phyloP scores from a whole-genome alignment of 805 yeast genomes.

The Saturnispora mendoncae region DNA sequence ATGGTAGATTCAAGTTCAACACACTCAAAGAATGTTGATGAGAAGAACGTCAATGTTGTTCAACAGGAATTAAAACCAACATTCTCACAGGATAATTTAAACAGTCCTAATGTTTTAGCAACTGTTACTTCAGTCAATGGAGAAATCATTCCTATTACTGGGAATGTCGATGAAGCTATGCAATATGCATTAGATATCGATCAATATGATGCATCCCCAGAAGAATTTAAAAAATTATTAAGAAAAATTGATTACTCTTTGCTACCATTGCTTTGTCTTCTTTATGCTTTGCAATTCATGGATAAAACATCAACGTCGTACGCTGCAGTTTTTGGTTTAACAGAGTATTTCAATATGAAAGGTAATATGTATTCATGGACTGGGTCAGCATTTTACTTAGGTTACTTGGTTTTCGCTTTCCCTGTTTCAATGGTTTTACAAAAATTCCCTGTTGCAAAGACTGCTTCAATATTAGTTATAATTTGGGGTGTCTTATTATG shows the following conservation, averaged over 20 bases:
- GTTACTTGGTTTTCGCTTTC: conserved; percentile 38
- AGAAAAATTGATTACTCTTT: conserved; percentile 30
- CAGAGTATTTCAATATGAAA: conserved; percentile 31
- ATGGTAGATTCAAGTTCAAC: too few relatives aligned
- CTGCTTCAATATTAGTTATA: conserved; percentile 30
- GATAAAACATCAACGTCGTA: conserved; percentile 37
- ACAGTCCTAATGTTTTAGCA: conserved; percentile 5
- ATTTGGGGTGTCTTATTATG: conserved; percentile 45
- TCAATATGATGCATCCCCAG: not conserved
- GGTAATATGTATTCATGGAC: conserved; percentile 43
- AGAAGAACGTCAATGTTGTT: not conserved
- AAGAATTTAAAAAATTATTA: conserved; percentile 10
- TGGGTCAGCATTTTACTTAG: conserved; percentile 30
- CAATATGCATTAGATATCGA: not conserved
- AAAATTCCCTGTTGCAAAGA: conserved; percentile 30
- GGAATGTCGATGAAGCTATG: conserved; percentile 6
- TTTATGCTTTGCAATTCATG: conserved; percentile 27
- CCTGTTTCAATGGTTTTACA: conserved; percentile 37
- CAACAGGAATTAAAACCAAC: not conserved
- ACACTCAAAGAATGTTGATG: not conserved
- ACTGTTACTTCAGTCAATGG: conserved; percentile 7
- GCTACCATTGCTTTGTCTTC: conserved; percentile 25
- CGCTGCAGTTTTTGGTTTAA: conserved; percentile 40
- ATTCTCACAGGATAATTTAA: conserved; percentile 12
- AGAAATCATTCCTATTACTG: conserved; percentile 2